Conservation (phyloP, 768 basidiomycete genomes). For the Austroboletus eburneus region DNA sequence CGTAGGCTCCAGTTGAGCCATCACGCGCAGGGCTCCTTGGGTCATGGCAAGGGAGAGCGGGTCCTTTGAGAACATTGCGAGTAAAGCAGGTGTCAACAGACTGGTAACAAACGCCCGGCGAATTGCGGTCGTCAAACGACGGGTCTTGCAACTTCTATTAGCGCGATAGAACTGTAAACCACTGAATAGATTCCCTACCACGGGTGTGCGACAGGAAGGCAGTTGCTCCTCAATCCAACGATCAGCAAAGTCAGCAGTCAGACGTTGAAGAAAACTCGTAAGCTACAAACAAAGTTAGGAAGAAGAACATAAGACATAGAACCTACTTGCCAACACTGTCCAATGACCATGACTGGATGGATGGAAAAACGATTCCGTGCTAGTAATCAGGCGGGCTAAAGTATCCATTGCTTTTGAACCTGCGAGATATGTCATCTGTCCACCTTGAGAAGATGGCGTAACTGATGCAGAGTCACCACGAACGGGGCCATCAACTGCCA, state of each 20-base stretch:
- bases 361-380: constrained; percentile 93
- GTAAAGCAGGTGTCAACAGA: constrained; percentile 80
- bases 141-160: constrained; percentile 40
- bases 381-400: constrained; percentile 82
- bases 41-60: constrained; percentile 74
- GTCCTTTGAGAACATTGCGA: constrained; percentile 91
- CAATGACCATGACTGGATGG: constrained; percentile 89
- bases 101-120: constrained; percentile 77
- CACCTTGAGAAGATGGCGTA: constrained; percentile 63
- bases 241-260: constrained; percentile 73
- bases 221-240: constrained; percentile 78
- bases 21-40: constrained; percentile 69
- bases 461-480: constrained; percentile 44
- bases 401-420: constrained; percentile 89
- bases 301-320: neutral
- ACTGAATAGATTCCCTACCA: constrained; percentile 33
- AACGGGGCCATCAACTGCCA: constrained; percentile 73
- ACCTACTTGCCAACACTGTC: constrained; percentile 41
- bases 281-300: constrained; percentile 40
- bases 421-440: constrained; percentile 56
- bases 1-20: constrained; percentile 77
- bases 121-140: constrained; percentile 76
- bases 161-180: neutral
- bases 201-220: constrained; percentile 73
- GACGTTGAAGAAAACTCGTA: constrained; percentile 76